These are phyloP conservation scores for Coniochaeta hoffmannii DNA, from an alignment of 2,329 filamentous ascomycete species.

Conservation along the genomic window DNA sequence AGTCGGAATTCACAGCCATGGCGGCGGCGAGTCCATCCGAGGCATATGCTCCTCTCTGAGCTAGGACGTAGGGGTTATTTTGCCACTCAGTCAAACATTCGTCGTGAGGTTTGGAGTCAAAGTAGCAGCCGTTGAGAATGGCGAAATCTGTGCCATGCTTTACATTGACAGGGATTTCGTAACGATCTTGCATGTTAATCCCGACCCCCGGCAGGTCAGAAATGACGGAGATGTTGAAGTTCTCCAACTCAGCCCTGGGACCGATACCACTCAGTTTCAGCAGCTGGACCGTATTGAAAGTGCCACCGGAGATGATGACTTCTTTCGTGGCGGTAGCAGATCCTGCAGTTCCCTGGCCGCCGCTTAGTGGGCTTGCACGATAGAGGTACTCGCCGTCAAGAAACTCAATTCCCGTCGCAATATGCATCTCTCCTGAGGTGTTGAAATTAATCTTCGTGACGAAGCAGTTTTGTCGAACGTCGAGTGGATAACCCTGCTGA, in stretches of 20 bases:
- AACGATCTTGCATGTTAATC: slow-evolving; percentile 39
- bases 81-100: slow-evolving; percentile 28
- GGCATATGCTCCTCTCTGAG: slow-evolving; percentile 10
- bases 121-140: slow-evolving; percentile 17
- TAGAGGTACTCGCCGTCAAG: slow-evolving; percentile 25
- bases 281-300: slow-evolving; percentile 43
- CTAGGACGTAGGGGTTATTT: slow-evolving; percentile 18
- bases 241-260: slow-evolving; percentile 29
- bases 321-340: slow-evolving; percentile 26
- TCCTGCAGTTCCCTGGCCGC: slow-evolving; percentile 17
- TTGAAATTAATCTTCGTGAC: slow-evolving; percentile 31
- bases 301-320: slow-evolving; percentile 40
- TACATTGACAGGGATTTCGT: slow-evolving; percentile 27
- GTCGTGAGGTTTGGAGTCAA: slow-evolving; percentile 23
- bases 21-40: slow-evolving; percentile 16
- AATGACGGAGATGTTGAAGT: slow-evolving; percentile 35
- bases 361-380: slow-evolving; percentile 21
- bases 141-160: slow-evolving; percentile 10
- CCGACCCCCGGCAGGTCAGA: slow-evolving; percentile 41
- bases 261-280: slow-evolving; percentile 45
- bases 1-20: slow-evolving; percentile 28
- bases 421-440: slow-evolving; percentile 1
- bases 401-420: slow-evolving; percentile 23
- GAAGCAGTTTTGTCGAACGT: slow-evolving; percentile 18
- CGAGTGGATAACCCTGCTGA: slow-evolving; percentile 5